These are phyloP conservation scores for Monilinia polystroma DNA, from an alignment of 2,329 filamentous ascomycete species.

Conservation along the genomic window DNA sequence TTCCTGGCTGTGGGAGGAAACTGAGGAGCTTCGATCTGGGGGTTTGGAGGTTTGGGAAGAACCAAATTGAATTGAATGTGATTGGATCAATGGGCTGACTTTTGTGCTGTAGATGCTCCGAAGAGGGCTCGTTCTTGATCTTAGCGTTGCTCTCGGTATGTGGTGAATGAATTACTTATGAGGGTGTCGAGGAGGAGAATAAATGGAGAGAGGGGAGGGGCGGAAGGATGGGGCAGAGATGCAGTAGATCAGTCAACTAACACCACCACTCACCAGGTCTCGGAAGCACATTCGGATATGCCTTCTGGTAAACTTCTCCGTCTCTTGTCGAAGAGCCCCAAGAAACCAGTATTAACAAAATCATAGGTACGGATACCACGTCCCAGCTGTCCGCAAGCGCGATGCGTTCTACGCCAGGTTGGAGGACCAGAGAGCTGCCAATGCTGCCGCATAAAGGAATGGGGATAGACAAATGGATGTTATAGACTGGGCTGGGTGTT, in stretches of 20 bases:
- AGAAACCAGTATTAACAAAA: background rate
- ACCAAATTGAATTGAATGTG: conserved; percentile 22
- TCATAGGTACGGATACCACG: conserved; percentile 45
- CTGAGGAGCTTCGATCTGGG: background rate
- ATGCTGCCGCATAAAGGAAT: conserved; percentile 34
- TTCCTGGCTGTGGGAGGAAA: background rate
- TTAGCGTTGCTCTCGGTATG: conserved; percentile 56
- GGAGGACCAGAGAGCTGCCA: conserved; percentile 43
- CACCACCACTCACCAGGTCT: conserved; percentile 45
- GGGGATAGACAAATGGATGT: conserved; percentile 18
- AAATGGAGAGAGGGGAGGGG: background rate
- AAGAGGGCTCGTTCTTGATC: conserved; percentile 56
- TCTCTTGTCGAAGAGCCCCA: no score
- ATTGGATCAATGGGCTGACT: conserved; percentile 33
- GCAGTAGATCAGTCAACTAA: conserved; percentile 20
- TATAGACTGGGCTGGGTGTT: conserved; percentile 8
- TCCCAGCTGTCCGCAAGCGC: conserved; percentile 43
- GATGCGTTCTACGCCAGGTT: conserved; percentile 46
- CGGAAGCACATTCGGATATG: conserved; percentile 52
- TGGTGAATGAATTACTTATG: conserved; percentile 16
- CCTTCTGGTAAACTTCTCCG: conserved; percentile 51
- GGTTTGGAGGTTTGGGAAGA: conserved; percentile 8
- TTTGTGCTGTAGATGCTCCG: conserved; percentile 53
- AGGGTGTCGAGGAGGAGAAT: background rate
- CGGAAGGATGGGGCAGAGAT: conserved; percentile 12